These are phyloP conservation scores for Penicillium crustosum DNA, from an alignment of 2,329 filamentous ascomycete genomes.

Conservation along the genomic window DNA sequence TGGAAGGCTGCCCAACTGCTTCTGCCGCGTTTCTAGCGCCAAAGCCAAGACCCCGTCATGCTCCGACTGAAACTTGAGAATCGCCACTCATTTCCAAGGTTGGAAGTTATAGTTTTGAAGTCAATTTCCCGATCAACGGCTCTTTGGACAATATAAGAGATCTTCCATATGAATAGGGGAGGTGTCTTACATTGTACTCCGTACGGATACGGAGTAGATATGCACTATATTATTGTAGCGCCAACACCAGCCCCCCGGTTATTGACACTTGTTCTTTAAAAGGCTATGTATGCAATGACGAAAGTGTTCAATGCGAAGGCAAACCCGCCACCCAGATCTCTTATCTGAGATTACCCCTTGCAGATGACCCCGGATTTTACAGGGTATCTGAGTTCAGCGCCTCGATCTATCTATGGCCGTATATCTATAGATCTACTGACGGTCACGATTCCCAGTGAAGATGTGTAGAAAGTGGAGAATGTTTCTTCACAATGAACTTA, in stretches of 20 bases:
- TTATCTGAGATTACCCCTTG: slow-evolving; percentile 22
- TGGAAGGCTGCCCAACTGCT: slow-evolving; percentile 22
- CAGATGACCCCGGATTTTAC: slow-evolving; percentile 21
- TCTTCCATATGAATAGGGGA: neutral
- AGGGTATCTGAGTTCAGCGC: neutral
- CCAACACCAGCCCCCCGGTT: neutral
- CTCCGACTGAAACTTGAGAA: slow-evolving; percentile 18
- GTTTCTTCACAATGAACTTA: neutral
- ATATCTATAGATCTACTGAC: neutral
- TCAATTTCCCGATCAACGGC: neutral
- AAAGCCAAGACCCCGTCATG: slow-evolving; percentile 29
- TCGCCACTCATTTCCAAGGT: neutral
- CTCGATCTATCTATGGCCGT: slow-evolving; percentile 12
- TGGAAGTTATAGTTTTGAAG: neutral
- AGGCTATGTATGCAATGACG: neutral
- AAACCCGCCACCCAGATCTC: slow-evolving; percentile 14
- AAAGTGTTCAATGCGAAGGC: neutral
- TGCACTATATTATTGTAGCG: neutral
- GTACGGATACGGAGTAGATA: neutral
- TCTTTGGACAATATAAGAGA: neutral
- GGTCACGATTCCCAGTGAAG: neutral
- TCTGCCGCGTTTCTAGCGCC: slow-evolving; percentile 36
- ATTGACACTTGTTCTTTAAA: neutral
- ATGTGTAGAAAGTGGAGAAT: neutral
- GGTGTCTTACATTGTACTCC: too few relatives aligned